Evolutionary conservation across 2,329 filamentous ascomycete species (phyloP), one percentile per base, ranked within the genome.

Genomic region (Incumbomyces delicatus): DNA sequence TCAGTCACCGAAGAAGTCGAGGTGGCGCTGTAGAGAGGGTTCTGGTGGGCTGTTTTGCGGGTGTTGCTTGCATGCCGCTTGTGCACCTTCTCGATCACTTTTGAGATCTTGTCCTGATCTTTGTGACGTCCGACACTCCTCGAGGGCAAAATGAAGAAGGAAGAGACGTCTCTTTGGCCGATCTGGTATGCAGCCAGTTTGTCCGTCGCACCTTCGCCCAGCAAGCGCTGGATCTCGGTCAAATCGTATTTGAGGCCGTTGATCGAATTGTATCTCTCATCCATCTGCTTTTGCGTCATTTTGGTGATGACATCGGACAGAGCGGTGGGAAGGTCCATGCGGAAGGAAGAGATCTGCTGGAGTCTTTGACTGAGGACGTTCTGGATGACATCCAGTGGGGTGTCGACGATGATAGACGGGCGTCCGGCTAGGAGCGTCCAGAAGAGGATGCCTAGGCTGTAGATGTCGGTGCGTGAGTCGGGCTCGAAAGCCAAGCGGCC

Each of bases 401-500:
- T 83, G 11, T 80, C 75, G 8, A 87, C 90, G 31, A 83, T 81
- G 54, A 92, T 95, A 0, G 87, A 84, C 2, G 85, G 78, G 57
- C 82, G 78, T 22, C 88, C 87, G 1, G 86, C 85, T 38, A 94
- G 70, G 59, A 94, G 77, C 7, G 78, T 86, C 83, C 87, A 95
- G 63, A 95, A 90, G 1, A 95, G 66, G 33, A 95, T 81, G 3
- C 90, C 90, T 1, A 95, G 70, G 0, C 87, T 89, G 67, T 95
- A 95, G 29, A 95, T 94, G 63, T 96, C 90, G 13, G 90, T 95
- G 34, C 90, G 78, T 36, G 78, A 86, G 65, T 95, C 90, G 1
- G 90, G 90, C 63, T 95, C 89, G 2, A 86, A 87, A 2, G 88
- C 86, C 76, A 95, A 84, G 16, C 90, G 81, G 12, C 90, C 90